These are phyloP conservation scores for Pleurotus eryngii DNA, from an alignment of 768 basidiomycete genomes.

Conservation along the genomic window DNA sequence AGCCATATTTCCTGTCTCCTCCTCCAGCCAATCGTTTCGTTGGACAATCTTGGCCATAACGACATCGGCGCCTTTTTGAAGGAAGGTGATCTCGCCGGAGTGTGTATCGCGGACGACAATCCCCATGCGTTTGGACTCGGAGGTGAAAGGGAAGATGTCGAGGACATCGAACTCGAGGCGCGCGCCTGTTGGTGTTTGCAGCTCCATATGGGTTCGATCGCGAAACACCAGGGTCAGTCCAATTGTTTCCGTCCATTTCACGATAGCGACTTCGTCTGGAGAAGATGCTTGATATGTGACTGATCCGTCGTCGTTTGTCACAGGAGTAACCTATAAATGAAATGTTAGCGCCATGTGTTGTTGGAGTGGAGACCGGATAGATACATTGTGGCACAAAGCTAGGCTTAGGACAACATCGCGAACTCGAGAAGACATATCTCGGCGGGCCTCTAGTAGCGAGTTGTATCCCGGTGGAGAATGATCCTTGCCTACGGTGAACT, in stretches of 20 bases:
- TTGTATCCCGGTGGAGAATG: constrained; percentile 71
- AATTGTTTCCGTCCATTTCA: constrained; percentile 94
- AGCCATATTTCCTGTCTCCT: constrained; percentile 98
- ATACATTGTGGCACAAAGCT: constrained; percentile 93
- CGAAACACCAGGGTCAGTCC: constrained; percentile 87
- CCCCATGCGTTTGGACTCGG: constrained; percentile 98
- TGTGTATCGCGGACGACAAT: constrained; percentile 84
- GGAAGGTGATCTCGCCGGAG: constrained; percentile 78
- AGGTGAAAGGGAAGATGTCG: constrained; percentile 97
- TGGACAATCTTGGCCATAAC: constrained; percentile 95
- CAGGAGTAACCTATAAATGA: constrained; percentile 80
- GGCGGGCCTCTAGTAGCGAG: constrained; percentile 80
- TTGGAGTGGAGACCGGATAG: neutral
- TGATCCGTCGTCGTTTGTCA: constrained; percentile 89
- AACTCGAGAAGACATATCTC: constrained; percentile 94
- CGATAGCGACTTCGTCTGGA: constrained; percentile 98
- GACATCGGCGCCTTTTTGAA: constrained; percentile 98
- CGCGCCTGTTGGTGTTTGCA: constrained; percentile 67
- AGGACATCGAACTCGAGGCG: constrained; percentile 79
- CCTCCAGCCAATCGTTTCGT: constrained; percentile 98
- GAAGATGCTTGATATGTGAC: constrained; percentile 98
- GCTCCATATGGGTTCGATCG: constrained; percentile 86
- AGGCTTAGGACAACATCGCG: constrained; percentile 91
- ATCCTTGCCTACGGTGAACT: constrained; percentile 48
- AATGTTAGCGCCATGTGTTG: neutral